Base-by-base conservation (phyloP, 345 rosid genomes). In the Mercurialis annua region DNA sequence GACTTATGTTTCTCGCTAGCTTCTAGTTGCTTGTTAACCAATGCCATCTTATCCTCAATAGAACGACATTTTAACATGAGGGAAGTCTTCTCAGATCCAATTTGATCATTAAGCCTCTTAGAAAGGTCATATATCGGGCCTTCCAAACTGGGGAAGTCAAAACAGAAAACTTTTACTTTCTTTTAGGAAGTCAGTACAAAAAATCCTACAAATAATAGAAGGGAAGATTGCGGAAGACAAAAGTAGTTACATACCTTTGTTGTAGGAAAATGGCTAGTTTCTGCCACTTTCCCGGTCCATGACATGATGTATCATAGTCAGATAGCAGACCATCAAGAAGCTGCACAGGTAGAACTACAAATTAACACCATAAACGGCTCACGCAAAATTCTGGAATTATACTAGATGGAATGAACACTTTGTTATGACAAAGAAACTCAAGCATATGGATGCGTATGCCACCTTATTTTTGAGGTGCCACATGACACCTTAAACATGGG, bases 231-330 rank as follows among this genome's bases (percentile, higher is more conserved):
- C 1, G 44, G 44, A 40, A 20, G 36, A 20, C 30, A 51, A 55
- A 23, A 60, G 42, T 31, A 49, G 4, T 31, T n/a, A n/a, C 73
- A 66, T 58, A 92, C 98, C 98, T 92, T 78, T 88, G 96, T 58
- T 90, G 93, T 64, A 92, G 87, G 84, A 88, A 95, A 52, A 64
- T 76, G 4, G 87, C 90, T 73, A 92, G 79, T 80, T 92, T 95
- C 83, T 90, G 88, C 97, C 98, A 95, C 76, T 95, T 92, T 31
- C 85, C 86, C 1, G 97, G 98, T 62, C 98, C 98, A 80, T 84
- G 89, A 73, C 85, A 84, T 30, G 88, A 81, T 59, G 78, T 80
- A 56, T 90, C 97, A 66, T 92, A 95, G 65, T 90, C 97, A 5
- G 88, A 79, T 20, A 90, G 50, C 75, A 91, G 88, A 63, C 76